These are phyloP conservation scores for Rhododendron williamsianum DNA, from an alignment of 148 eudicot species.

Conservation along the genomic window DNA sequence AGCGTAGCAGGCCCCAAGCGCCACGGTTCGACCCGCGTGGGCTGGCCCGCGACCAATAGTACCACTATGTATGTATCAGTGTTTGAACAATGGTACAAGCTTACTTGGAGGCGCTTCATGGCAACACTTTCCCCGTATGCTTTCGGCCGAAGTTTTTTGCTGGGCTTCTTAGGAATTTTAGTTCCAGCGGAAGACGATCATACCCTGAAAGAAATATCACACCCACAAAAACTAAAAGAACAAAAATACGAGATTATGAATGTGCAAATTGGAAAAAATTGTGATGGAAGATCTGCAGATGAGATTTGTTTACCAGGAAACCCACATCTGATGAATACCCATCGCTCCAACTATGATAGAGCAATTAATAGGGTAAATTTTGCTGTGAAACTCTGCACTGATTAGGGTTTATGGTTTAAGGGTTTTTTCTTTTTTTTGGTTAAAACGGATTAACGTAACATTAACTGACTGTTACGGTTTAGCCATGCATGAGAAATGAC, in stretches of 20 bases:
- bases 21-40: no score
- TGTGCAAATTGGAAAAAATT: not conserved
- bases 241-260: not conserved
- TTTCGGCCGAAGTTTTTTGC: not conserved
- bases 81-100: not conserved
- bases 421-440: no score
- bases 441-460: no score
- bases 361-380: no score
- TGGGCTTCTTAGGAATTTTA: not conserved
- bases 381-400: no score
- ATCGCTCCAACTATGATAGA: not conserved
- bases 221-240: not conserved
- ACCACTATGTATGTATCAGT: not conserved
- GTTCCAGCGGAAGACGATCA: not conserved
- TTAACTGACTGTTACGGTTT: no score
- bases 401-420: no score
- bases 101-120: not conserved
- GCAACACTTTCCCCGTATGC: not conserved
- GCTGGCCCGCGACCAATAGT: not conserved
- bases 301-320: not conserved
- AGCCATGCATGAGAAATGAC: no score
- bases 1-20: no score
- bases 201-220: not conserved
- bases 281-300: not conserved
- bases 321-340: not conserved